Conservation (phyloP, 441 rosid genomes). For the Pelargonium australe region DNA sequence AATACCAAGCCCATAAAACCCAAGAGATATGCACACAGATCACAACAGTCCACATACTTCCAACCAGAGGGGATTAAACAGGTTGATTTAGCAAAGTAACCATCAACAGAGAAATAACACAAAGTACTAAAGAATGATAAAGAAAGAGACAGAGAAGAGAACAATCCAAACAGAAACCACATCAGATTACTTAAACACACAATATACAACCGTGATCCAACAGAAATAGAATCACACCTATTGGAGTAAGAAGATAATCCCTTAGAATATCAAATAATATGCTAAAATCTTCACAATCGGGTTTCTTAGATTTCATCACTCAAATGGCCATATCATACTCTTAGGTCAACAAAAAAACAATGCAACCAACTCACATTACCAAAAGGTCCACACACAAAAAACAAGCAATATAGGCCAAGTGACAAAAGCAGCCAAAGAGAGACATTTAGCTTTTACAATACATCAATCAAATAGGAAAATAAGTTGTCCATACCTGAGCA, state of each 20-base stretch:
- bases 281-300: no score
- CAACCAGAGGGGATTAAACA: not conserved
- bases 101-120: not conserved
- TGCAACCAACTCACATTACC: no score
- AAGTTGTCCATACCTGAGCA: slow-evolving; percentile 58
- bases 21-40: not conserved
- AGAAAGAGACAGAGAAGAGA: not conserved
- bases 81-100: not conserved
- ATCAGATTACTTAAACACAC: not conserved
- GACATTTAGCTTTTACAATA: slow-evolving; percentile 3
- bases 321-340: no score
- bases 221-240: no score
- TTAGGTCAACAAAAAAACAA: no score
- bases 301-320: no score
- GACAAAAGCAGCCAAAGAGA: not conserved
- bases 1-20: not conserved
- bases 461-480: slow-evolving; percentile 11
- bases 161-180: not conserved
- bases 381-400: no score
- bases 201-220: no score
- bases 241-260: no score
- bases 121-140: no score
- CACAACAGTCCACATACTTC: not conserved
- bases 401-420: not conserved
- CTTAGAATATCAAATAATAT: no score